Base-by-base conservation (phyloP, 129 eudicot genomes). In the Deinandra increscens region DNA sequence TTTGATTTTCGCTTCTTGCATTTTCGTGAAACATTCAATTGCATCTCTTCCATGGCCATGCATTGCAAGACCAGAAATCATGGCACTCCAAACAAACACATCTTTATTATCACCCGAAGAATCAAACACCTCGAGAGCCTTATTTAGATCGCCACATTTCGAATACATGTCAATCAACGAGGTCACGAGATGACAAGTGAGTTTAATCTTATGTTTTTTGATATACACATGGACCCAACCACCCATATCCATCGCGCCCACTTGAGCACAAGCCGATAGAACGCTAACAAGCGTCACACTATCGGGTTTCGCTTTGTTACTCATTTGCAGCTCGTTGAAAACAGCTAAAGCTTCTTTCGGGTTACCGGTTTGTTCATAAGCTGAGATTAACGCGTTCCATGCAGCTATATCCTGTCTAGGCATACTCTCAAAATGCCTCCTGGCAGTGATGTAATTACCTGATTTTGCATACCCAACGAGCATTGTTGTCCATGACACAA, bases 31-130 rank as follows among this genome's bases (percentile, higher is more conserved):
- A 39, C 77, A 34, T 14, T 79, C 75, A 55, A 90, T 65, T 14
- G 95, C 97, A 23, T 81, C 91, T 64, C 17, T 74, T 20, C 97
- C 95, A 55, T 67, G 74, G 26, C 97, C 95, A 41, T 90, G 88
- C 95, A 90, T 87, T 26, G 89, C 97, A 38, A 90, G 64, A 67
- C 95, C 95, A 20, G 87, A 91, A 73, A 90, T 74, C 91, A 87
- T 90, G 0, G 89, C 81, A 69, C 95, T 87, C 91, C 91, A 90
- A 7, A 87, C 81, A 61, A 78, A 87, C 72, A 81, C 91, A 18
- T 87, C 95, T 64, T 73, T 81, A 61, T 69, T 55, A 26, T 3
- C 66, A 26, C 31, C 66, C 26, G 75, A 69, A 14, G 85, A 84
- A 70, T 72, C 41, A 34, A 90, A 90, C 9, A 90, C 89, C 68